Evolutionary conservation across 2,329 filamentous ascomycete species (phyloP), one percentile per base, ranked within the genome.

Genomic region (Botrytis hyacinthi): DNA sequence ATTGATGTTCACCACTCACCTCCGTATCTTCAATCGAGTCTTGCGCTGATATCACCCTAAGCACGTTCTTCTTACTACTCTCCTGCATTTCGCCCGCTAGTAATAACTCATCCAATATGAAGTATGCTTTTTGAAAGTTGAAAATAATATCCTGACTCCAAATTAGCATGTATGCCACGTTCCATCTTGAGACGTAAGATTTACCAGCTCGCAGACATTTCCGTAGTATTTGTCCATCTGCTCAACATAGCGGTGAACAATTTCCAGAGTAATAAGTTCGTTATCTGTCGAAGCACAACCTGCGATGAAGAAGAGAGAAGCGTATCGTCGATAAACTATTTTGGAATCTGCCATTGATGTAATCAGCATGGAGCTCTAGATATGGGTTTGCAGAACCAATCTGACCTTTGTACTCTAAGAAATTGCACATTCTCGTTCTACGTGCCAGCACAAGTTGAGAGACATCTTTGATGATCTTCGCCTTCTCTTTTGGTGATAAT

Each of bases 171-270:
- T 8, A 32, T 42, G 37, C 10, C 48, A 57, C 44, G 35, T 35
- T 48, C 22, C 20, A 59, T 44, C 59, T 46, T 40, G 37, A n/a
- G 16, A 37, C 32, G 20, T 20, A 37, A 60, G 32, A 74, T 44
- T 54, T 73, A 73, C 72, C 77, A 99, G 89, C 86, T 99, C 96
- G 90, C 96, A 99, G 74, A 99, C 96, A 83, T 99, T 99, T 83
- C 96, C 96, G 84, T 98, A 99, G 86, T 99, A 99, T 84, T 99
- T 99, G 88, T 99, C 96, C 96, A 99, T 99, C 85, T 99, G 96
- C 84, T 99, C 96, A 81, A 99, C 96, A 83, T 99, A 99, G 84
- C 96, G 94, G 84, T 99, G 96, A 80, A 99, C 97, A 82, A 99
- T 94, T 84, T 99, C 96, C 82, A 99, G 93, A 37, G 94, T 97